Evolutionary conservation across 73 alveolate species (phyloP).

Genomic region (Urostyla sp.): DNA sequence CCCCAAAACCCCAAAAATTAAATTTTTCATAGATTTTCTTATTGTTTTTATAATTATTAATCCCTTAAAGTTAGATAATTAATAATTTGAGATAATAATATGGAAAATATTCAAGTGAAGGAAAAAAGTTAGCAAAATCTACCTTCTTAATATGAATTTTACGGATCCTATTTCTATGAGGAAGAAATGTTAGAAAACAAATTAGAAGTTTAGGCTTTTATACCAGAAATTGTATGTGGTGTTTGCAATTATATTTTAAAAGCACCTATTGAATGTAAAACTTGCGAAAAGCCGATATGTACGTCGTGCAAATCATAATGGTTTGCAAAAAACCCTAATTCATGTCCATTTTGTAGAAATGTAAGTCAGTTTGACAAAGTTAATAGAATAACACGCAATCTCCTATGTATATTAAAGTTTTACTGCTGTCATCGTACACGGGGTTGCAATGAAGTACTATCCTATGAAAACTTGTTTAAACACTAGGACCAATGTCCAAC

Average conservation of each 20-base stretch:
- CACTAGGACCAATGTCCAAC: constrained; percentile 28
- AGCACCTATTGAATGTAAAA: constrained; percentile 12
- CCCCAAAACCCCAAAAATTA: too few species aligned
- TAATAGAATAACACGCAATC: constrained; percentile 18
- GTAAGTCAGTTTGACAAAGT: constrained; percentile 32
- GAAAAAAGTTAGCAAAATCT: too few species aligned
- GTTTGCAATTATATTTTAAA: constrained; percentile 33
- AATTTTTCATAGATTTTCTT: too few species aligned
- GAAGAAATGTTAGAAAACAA: constrained; percentile 26
- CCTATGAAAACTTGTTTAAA: neutral
- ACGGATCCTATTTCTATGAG: constrained; percentile 6
- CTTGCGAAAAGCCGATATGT: constrained; percentile 44
- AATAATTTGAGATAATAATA: too few species aligned
- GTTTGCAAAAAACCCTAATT: constrained; percentile 47
- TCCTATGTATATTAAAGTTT: neutral
- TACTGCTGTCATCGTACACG: neutral
- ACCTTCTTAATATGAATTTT: too few species aligned
- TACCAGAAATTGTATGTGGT: constrained; percentile 37
- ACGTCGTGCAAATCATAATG: constrained; percentile 17
- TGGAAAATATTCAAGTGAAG: too few species aligned
- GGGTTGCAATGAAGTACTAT: constrained; percentile 24
- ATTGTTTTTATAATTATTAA: too few species aligned
- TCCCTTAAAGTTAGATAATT: too few species aligned
- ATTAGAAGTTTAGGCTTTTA: constrained; percentile 21
- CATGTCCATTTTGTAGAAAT: constrained; percentile 33